These are phyloP conservation scores for Pseudopyrenochaeta lycopersici DNA, from an alignment of 2,329 filamentous ascomycete species.

Conservation along the genomic window DNA sequence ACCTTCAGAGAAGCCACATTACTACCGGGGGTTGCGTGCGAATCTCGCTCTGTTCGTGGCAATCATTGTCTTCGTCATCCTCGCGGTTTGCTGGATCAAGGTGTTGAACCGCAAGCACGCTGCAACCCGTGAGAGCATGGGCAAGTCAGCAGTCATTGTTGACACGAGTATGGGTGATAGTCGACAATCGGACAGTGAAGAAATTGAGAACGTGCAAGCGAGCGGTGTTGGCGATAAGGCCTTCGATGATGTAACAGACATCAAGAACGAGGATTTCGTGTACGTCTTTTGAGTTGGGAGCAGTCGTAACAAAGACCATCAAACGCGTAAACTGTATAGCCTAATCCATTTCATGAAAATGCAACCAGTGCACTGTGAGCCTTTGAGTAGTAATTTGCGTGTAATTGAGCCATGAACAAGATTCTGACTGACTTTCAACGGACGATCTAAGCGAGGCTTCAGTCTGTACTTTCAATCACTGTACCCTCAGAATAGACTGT, in stretches of 20 bases:
- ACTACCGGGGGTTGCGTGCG: conserved; percentile 65
- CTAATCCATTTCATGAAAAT: no score
- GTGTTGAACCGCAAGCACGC: conserved; percentile 66
- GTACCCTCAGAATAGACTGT: conserved; percentile 34
- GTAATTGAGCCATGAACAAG: no score
- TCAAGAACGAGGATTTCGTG: conserved; percentile 71
- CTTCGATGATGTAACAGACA: conserved; percentile 68
- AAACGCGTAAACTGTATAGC: no score
- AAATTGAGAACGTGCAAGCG: conserved; percentile 30
- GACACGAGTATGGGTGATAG: conserved; percentile 68
- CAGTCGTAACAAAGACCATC: neutral
- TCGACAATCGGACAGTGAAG: conserved; percentile 51
- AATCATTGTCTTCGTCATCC: conserved; percentile 62
- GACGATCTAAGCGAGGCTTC: neutral
- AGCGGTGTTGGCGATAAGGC: conserved; percentile 56
- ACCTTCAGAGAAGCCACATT: conserved; percentile 66
- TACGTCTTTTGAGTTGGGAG: conserved; percentile 59
- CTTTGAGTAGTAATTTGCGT: no score
- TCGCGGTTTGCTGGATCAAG: conserved; percentile 59
- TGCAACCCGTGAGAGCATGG: conserved; percentile 62
- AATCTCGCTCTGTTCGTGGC: conserved; percentile 70
- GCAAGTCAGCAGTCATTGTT: conserved; percentile 66
- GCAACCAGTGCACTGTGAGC: no score
- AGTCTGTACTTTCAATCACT: neutral
- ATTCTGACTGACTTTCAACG: neutral